These are phyloP conservation scores for Ganoderma lingzhi DNA, from an alignment of 1,284 basidiomycete genomes.

Conservation along the genomic window DNA sequence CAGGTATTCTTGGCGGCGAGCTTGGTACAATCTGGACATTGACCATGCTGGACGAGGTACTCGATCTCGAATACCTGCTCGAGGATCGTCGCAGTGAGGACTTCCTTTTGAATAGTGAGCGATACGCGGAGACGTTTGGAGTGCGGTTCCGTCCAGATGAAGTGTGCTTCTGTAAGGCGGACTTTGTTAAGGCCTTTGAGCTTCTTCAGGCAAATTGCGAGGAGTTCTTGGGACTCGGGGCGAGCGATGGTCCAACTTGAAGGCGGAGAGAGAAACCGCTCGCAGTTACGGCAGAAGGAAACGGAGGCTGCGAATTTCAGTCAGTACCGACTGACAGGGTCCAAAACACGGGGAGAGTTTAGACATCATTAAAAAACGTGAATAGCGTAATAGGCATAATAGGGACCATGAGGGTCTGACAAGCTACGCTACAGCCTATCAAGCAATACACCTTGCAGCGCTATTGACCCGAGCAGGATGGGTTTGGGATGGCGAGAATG, in stretches of 20 bases:
- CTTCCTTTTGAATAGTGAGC: slow-evolving; percentile 98
- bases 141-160: slow-evolving; percentile 99
- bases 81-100: slow-evolving; percentile 92
- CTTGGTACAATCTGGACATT: slow-evolving; percentile 94
- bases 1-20: slow-evolving; percentile 99
- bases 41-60: slow-evolving; percentile 94
- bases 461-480: neutral
- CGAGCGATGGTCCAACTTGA: slow-evolving; percentile 86
- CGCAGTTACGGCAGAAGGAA: slow-evolving; percentile 96
- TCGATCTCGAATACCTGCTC: slow-evolving; percentile 99
- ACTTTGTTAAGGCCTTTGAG: slow-evolving; percentile 96
- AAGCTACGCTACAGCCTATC: slow-evolving; percentile 1
- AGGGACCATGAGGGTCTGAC: neutral
- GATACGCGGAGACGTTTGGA: slow-evolving; percentile 94
- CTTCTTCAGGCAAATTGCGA: slow-evolving; percentile 92
- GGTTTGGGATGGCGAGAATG: neutral
- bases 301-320: slow-evolving; percentile 69
- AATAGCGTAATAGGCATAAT: neutral
- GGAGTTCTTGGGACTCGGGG: slow-evolving; percentile 92
- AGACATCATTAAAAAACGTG: neutral
- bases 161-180: slow-evolving; percentile 95
- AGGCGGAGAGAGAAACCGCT: slow-evolving; percentile 95
- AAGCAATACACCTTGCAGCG: neutral
- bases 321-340: neutral
- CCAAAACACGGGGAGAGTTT: neutral